Conservation (phyloP, 106 monocot genomes). For the Posidonia australis region DNA sequence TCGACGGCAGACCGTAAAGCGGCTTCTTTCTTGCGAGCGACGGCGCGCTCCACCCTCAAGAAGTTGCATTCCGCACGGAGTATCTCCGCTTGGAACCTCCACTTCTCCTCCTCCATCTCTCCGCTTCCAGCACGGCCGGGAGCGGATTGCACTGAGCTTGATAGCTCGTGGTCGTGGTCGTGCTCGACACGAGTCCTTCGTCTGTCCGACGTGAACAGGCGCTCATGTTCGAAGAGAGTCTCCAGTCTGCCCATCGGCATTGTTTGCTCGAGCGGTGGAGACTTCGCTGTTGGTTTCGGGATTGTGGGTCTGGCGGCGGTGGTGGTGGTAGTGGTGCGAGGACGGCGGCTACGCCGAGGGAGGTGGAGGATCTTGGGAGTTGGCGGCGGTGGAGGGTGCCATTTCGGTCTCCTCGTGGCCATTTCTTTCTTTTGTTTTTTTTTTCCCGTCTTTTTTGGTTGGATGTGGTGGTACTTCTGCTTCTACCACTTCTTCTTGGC, state of each 20-base stretch:
- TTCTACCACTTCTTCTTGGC: no score
- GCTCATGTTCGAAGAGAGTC: constrained; percentile 27
- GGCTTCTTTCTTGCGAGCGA: constrained; percentile 37
- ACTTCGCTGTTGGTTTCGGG: neutral
- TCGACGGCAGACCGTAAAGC: constrained; percentile 35
- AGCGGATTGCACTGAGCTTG: neutral
- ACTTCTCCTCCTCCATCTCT: constrained; percentile 17
- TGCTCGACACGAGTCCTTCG: constrained; percentile 4
- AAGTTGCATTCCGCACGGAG: constrained; percentile 63
- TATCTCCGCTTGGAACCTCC: constrained; percentile 52
- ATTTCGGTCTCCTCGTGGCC: constrained; percentile 18
- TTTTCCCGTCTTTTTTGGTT: neutral
- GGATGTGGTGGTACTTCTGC: no score
- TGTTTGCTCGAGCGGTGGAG: neutral
- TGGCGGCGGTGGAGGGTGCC: constrained; percentile 41
- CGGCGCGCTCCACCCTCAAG: constrained; percentile 43
- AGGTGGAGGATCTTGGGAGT: constrained; percentile 52
- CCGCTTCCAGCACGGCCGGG: neutral
- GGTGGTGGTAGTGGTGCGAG: neutral
- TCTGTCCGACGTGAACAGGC: neutral
- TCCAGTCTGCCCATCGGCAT: constrained; percentile 10
- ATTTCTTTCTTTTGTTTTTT: neutral
- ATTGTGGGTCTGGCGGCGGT: constrained; percentile 1
- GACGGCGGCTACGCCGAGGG: constrained; percentile 25
- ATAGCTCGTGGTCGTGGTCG: neutral